Evolutionary conservation across 352 stramenopile genomes (phyloP).

Genomic region (Phytophthora tubulina): DNA sequence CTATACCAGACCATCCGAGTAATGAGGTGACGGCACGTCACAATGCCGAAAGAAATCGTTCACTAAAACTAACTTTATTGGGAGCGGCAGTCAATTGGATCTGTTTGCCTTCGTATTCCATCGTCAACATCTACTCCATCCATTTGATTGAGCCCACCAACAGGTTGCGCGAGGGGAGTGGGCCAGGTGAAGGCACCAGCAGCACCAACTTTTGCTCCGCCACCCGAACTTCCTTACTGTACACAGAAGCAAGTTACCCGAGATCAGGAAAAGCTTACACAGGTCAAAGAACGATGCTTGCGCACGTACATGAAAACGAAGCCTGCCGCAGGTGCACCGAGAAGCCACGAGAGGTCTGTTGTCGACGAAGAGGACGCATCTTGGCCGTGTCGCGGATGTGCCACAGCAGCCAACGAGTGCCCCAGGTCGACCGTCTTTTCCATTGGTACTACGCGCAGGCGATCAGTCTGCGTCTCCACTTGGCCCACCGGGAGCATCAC

Average conservation of each 20-base stretch:
- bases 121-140: slow-evolving; percentile 67
- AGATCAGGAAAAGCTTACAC: slow-evolving; percentile 1
- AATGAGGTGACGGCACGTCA: slow-evolving; percentile 13
- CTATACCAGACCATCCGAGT: slow-evolving; percentile 1
- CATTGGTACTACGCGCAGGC: slow-evolving; percentile 73
- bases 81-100: neutral
- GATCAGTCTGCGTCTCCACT: slow-evolving; percentile 71
- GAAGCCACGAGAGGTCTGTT: slow-evolving; percentile 69
- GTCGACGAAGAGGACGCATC: slow-evolving; percentile 52
- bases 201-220: slow-evolving; percentile 83
- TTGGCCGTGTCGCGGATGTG: slow-evolving; percentile 49
- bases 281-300: neutral
- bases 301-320: slow-evolving; percentile 88
- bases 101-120: neutral
- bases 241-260: slow-evolving; percentile 6
- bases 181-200: slow-evolving; percentile 83
- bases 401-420: slow-evolving; percentile 82
- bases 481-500: slow-evolving; percentile 89
- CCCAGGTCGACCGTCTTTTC: slow-evolving; percentile 79
- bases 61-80: slow-evolving; percentile 40
- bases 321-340: slow-evolving; percentile 68
- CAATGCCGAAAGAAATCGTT: slow-evolving; percentile 16
- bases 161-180: slow-evolving; percentile 81
- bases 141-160: slow-evolving; percentile 88
- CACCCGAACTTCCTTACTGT: slow-evolving; percentile 82